phyloP scores from a whole-genome alignment of 768 basidiomycete species.

The Mycena albidolilacea region DNA sequence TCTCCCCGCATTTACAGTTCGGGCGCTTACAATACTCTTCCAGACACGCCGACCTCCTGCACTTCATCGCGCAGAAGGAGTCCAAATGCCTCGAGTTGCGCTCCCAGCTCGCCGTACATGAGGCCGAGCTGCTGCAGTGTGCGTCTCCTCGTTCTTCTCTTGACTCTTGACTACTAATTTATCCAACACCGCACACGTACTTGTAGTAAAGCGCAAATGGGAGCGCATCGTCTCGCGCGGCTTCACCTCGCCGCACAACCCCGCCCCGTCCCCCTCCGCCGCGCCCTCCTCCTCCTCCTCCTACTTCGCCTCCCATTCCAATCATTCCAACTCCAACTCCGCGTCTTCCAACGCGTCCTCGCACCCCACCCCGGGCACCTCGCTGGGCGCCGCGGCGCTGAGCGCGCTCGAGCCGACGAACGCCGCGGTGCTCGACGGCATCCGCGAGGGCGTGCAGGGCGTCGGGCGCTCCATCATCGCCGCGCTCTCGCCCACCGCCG shows the following conservation, averaged over 20 bases:
- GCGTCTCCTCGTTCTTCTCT: constrained; percentile 42
- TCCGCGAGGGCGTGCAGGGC: constrained; percentile 77
- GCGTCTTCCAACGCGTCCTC: not conserved
- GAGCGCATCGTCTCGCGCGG: constrained; percentile 82
- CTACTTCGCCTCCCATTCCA: constrained; percentile 39
- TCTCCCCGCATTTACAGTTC: not conserved
- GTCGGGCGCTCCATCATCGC: constrained; percentile 67
- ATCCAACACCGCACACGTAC: not conserved
- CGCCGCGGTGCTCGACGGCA: constrained; percentile 66
- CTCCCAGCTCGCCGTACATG: constrained; percentile 79
- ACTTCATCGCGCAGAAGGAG: constrained; percentile 90
- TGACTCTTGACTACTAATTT: not conserved
- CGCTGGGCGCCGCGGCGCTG: too few species aligned
- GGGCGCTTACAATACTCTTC: not conserved
- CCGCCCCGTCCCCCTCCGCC: constrained; percentile 42
- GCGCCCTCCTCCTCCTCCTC: constrained; percentile 31
- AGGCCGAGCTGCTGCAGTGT: constrained; percentile 80
- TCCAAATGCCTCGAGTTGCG: constrained; percentile 87
- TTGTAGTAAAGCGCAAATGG: constrained; percentile 92
- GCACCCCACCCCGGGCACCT: too few species aligned
- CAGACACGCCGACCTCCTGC: constrained; percentile 87
- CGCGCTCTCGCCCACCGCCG: constrained; percentile 49
- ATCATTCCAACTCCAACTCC: not conserved
- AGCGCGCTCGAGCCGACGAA: constrained; percentile 35
- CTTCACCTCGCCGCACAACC: constrained; percentile 53